phyloP scores from a whole-genome alignment of 495 filamentous ascomycete genomes.

The Cairneyella variabilis region DNA sequence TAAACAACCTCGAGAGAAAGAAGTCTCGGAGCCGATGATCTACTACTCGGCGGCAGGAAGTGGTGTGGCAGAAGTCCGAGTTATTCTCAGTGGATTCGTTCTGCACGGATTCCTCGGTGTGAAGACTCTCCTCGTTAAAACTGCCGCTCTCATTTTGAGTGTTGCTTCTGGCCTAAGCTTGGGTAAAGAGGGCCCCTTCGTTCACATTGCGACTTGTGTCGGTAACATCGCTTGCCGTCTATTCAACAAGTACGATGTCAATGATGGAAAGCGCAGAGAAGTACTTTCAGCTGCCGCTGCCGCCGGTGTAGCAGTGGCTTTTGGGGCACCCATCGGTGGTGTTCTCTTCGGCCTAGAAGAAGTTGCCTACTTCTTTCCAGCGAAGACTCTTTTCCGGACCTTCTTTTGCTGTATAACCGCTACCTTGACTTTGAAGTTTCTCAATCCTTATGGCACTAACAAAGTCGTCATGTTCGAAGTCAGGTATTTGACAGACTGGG shows the following conservation, averaged over 20 bases:
- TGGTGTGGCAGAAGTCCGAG: conserved; percentile 95
- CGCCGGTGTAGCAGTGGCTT: conserved; percentile 90
- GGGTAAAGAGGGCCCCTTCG: conserved; percentile 96
- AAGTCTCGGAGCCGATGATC: conserved; percentile 62
- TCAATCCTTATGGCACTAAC: conserved; percentile 92
- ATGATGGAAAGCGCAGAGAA: conserved; percentile 82
- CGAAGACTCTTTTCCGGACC: conserved; percentile 96
- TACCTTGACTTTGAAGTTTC: conserved; percentile 83
- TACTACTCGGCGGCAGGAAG: conserved; percentile 97
- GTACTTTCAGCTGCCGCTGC: conserved; percentile 90
- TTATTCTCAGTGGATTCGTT: conserved; percentile 96
- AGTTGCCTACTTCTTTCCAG: conserved; percentile 94
- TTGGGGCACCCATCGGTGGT: conserved; percentile 88
- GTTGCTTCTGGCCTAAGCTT: conserved; percentile 90
- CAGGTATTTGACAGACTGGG: conserved; percentile 88
- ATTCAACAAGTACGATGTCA: conserved; percentile 89
- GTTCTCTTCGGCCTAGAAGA: conserved; percentile 94
- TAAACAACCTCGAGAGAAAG: conserved; percentile 32
- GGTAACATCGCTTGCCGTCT: conserved; percentile 93
- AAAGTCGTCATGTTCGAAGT: conserved; percentile 98
- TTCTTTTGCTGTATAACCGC: conserved; percentile 98
- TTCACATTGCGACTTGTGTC: conserved; percentile 94
- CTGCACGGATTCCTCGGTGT: conserved; percentile 92
- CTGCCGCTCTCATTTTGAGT: conserved; percentile 75
- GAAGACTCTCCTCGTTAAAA: conserved; percentile 86